These are phyloP conservation scores for Malassezia vespertilionis DNA, from an alignment of 1,284 basidiomycete genomes.

Conservation along the genomic window DNA sequence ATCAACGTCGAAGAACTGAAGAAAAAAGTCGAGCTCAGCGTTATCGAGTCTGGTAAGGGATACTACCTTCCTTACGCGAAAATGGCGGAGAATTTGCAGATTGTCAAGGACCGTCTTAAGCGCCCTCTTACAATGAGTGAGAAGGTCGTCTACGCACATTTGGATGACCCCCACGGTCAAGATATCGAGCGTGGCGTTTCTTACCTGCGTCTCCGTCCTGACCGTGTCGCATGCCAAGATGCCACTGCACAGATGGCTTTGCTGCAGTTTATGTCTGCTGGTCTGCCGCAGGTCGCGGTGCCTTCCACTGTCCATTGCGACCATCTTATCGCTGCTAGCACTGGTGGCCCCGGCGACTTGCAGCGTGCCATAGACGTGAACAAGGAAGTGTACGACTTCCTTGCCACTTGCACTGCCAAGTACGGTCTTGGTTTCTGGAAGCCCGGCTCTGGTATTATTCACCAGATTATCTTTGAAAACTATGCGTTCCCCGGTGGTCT, in stretches of 20 bases:
- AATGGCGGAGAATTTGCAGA: slow-evolving; percentile 45
- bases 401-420: slow-evolving; percentile 94
- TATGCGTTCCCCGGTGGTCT: slow-evolving; percentile 97
- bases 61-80: slow-evolving; percentile 47
- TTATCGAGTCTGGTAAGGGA: slow-evolving; percentile 44
- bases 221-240: slow-evolving; percentile 96
- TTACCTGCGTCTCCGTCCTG: slow-evolving; percentile 47
- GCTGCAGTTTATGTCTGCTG: slow-evolving; percentile 97
- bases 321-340: slow-evolving; percentile 94
- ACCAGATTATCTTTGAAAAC: slow-evolving; percentile 73
- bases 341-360: slow-evolving; percentile 85
- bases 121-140: slow-evolving; percentile 43
- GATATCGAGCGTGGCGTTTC: slow-evolving; percentile 44
- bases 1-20: slow-evolving; percentile 35
- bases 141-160: slow-evolving; percentile 48
- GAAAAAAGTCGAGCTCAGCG: slow-evolving; percentile 46
- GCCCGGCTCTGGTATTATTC: slow-evolving; percentile 80
- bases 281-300: slow-evolving; percentile 71
- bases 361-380: slow-evolving; percentile 84
- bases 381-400: slow-evolving; percentile 99
- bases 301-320: slow-evolving; percentile 90
- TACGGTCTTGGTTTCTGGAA: slow-evolving; percentile 99
- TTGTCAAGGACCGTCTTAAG: slow-evolving; percentile 46
- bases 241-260: slow-evolving; percentile 99
- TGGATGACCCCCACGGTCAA: slow-evolving; percentile 46